A percentile compares a stretch with the other conserved stretches of the same genome.
Conservation (phyloP, 306 rosid species). For the Bauhinia variegata region DNA sequence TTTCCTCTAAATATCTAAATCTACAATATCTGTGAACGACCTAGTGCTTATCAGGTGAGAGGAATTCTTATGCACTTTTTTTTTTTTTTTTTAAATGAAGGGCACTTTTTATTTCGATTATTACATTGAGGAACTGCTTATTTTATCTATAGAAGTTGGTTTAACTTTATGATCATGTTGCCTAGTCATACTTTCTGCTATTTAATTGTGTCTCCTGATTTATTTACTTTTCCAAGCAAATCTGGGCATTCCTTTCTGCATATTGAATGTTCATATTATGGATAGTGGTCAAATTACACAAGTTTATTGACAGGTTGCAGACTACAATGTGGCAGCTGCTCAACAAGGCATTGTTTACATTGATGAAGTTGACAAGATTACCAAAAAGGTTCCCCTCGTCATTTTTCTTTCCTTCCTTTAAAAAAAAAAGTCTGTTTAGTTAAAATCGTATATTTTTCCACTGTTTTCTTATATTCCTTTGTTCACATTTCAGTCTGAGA, state of each 20-base stretch:
- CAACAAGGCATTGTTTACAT: slow-evolving; percentile 98
- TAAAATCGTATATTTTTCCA: slow-evolving; percentile 16
- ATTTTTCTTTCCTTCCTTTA: slow-evolving; percentile 10
- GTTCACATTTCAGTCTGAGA: slow-evolving; percentile 79
- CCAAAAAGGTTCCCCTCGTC: slow-evolving; percentile 72
- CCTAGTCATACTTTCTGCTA: not conserved
- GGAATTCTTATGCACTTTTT: not conserved
- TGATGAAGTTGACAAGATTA: slow-evolving; percentile 98
- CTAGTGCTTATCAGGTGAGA: too few relatives aligned
- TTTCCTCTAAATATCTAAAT: too few relatives aligned
- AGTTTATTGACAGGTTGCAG: slow-evolving; percentile 70
- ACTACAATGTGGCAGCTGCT: slow-evolving; percentile 92
- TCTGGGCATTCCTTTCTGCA: not conserved
- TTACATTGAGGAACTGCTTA: not conserved
- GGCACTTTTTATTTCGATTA: not conserved
- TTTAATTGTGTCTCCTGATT: too few relatives aligned
- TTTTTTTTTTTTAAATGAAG: not conserved
- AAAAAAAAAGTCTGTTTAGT: not conserved
- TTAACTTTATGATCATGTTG: not conserved
- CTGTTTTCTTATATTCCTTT: slow-evolving; percentile 29
- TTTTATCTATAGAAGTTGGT: not conserved
- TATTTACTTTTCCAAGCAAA: not conserved
- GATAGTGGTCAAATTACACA: not conserved
- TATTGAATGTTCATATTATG: not conserved
- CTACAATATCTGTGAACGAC: too few relatives aligned